These are phyloP conservation scores for Acacia acuminata DNA, from an alignment of 306 rosid species.

Conservation along the genomic window DNA sequence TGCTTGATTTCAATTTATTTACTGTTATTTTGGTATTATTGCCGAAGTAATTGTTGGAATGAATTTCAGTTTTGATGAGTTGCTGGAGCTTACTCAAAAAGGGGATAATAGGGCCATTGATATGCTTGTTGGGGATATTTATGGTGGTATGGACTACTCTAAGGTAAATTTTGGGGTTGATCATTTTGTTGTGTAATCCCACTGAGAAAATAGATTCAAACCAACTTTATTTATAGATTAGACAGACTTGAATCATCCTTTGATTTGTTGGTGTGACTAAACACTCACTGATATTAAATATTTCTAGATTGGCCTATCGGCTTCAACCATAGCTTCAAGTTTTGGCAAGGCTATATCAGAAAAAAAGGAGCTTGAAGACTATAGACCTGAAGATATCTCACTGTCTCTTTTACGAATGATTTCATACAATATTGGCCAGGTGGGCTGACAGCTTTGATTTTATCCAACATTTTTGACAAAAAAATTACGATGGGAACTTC, in stretches of 20 bases:
- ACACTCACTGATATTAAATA: slow-evolving; percentile 31
- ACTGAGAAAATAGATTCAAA: background rate
- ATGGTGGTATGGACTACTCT: slow-evolving; percentile 95
- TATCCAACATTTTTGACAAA: background rate
- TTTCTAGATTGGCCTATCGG: slow-evolving; percentile 91
- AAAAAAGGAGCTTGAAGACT: slow-evolving; percentile 84
- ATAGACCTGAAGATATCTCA: slow-evolving; percentile 99
- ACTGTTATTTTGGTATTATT: slow-evolving; percentile 27
- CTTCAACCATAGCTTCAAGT: slow-evolving; percentile 97
- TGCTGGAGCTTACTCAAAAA: slow-evolving; percentile 94
- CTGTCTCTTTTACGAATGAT: slow-evolving; percentile 96
- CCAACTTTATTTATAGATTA: slow-evolving; percentile 3
- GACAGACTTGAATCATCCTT: slow-evolving; percentile 26
- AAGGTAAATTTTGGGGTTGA: slow-evolving; percentile 57
- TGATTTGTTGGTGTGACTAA: slow-evolving; percentile 31
- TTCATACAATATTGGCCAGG: slow-evolving; percentile 99
- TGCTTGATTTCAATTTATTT: slow-evolving; percentile 15
- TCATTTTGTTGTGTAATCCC: slow-evolving; percentile 18
- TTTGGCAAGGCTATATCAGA: slow-evolving; percentile 93
- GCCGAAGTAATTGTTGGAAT: slow-evolving; percentile 38
- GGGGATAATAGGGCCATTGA: slow-evolving; percentile 92
- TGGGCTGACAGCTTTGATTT: slow-evolving; percentile 37
- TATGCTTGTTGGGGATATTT: slow-evolving; percentile 99
- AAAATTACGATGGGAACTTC: slow-evolving; percentile 18
- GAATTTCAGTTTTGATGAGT: slow-evolving; percentile 85